Evolutionary conservation across 352 stramenopile genomes (phyloP).

Genomic region (Globisporangium cystogenes): DNA sequence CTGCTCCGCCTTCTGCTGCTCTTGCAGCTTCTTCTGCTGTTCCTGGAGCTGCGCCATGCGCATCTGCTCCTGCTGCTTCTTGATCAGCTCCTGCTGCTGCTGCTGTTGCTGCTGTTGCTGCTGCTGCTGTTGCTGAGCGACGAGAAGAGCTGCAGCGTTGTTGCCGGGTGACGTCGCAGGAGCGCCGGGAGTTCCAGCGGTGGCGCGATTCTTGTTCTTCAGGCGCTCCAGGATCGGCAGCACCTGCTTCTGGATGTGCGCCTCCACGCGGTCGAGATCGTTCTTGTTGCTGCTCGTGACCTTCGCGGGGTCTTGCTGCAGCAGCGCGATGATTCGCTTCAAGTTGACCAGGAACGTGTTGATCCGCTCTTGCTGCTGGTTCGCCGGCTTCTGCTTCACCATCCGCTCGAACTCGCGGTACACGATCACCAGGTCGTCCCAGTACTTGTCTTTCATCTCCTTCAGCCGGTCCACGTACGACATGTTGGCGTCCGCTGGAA

Average conservation of each 20-base stretch:
- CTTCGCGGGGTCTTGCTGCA: slow-evolving; percentile 80
- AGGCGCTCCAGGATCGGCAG: slow-evolving; percentile 68
- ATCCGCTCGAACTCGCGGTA: slow-evolving; percentile 84
- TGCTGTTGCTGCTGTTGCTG: slow-evolving; percentile 24
- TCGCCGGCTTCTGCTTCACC: slow-evolving; percentile 76
- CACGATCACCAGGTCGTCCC: slow-evolving; percentile 77
- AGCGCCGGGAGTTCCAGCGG: slow-evolving; percentile 10
- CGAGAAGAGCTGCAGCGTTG: slow-evolving; percentile 3
- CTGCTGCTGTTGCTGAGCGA: slow-evolving; percentile 6
- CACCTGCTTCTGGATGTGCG: slow-evolving; percentile 81
- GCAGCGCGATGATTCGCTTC: slow-evolving; percentile 71
- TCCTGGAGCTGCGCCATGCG: slow-evolving; percentile 49
- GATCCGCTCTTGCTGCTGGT: slow-evolving; percentile 76
- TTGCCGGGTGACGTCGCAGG: slow-evolving; percentile 13
- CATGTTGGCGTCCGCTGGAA: slow-evolving; percentile 17
- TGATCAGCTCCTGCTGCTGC: slow-evolving; percentile 41
- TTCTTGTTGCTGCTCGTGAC: slow-evolving; percentile 72
- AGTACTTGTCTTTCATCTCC: slow-evolving; percentile 79
- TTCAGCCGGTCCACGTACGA: slow-evolving; percentile 70
- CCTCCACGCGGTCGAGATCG: slow-evolving; percentile 74
- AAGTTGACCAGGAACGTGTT: slow-evolving; percentile 79
- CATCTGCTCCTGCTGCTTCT: slow-evolving; percentile 66
- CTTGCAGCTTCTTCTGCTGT: slow-evolving; percentile 64
- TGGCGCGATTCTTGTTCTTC: slow-evolving; percentile 61
- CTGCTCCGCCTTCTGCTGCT: slow-evolving; percentile 55